phyloP scores from a whole-genome alignment of 2,329 filamentous ascomycete genomes.

The Alternaria burnsii region DNA sequence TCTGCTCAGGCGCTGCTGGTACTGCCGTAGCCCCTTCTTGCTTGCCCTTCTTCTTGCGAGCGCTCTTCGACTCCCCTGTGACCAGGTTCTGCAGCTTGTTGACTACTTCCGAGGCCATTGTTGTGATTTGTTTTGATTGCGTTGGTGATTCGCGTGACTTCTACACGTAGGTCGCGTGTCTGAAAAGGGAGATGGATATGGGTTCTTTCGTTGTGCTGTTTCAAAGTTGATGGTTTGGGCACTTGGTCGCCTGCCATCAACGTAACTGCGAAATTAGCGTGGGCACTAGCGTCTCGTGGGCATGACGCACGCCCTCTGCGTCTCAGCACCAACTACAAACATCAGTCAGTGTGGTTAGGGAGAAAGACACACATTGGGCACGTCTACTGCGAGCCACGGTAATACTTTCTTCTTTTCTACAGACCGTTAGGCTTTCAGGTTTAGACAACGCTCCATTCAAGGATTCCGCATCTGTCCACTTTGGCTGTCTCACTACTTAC shows the following conservation, averaged over 20 bases:
- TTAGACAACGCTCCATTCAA: background rate
- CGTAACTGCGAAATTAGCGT: constrained; percentile 22
- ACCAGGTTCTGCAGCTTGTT: constrained; percentile 70
- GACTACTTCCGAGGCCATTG: constrained; percentile 63
- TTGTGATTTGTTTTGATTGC: constrained; percentile 20
- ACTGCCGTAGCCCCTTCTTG: constrained; percentile 54
- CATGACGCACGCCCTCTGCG: constrained; percentile 12
- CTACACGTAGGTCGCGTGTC: constrained; percentile 29
- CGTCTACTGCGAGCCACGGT: background rate
- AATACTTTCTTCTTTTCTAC: background rate
- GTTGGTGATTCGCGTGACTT: constrained; percentile 8
- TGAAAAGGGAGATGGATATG: constrained; percentile 11
- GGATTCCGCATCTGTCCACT: background rate
- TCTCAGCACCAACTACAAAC: background rate
- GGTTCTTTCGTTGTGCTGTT: constrained; percentile 18
- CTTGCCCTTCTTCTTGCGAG: constrained; percentile 63
- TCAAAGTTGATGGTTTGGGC: constrained; percentile 19
- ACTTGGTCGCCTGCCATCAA: constrained; percentile 21
- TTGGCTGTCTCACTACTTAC: background rate
- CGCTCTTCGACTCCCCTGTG: constrained; percentile 62
- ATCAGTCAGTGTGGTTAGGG: background rate
- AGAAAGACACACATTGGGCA: background rate
- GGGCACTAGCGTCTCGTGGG: constrained; percentile 24
- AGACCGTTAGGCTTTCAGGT: background rate
- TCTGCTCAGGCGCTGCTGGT: constrained; percentile 51